Percentiles rank a stretch among this genome's conserved stretches.
These are phyloP conservation scores for Hypoxylon sp. DNA, from an alignment of 2,329 filamentous ascomycete species.

Conservation along the genomic window DNA sequence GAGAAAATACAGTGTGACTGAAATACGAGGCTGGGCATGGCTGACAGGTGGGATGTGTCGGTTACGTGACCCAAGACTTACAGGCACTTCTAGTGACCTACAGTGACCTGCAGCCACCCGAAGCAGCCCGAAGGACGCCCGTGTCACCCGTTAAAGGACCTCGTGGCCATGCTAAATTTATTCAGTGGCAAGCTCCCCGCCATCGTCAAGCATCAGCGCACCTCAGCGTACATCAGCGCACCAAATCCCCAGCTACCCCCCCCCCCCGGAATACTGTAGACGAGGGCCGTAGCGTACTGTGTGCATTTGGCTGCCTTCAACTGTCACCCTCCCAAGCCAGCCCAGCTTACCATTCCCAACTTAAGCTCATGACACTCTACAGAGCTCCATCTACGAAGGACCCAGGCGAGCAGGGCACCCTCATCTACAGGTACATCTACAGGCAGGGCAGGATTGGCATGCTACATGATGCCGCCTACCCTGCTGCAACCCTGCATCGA, in stretches of 20 bases:
- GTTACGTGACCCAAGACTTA: conserved; percentile 10
- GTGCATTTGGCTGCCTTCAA: conserved; percentile 3
- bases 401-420: too few relatives aligned
- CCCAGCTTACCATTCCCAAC: conserved; percentile 1
- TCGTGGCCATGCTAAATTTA: not conserved
- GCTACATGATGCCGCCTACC: conserved; percentile 16
- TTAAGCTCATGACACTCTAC: conserved; percentile 19
- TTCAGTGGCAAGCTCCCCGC: not conserved
- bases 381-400: conserved; percentile 6
- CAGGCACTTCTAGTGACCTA: too few relatives aligned
- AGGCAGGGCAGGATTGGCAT: conserved; percentile 20
- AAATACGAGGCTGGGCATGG: not conserved
- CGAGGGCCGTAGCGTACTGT: not conserved
- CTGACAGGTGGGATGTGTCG: not conserved
- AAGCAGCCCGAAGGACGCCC: too few relatives aligned
- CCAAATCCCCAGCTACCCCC: not conserved
- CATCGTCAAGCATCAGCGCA: too few relatives aligned
- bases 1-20: not conserved
- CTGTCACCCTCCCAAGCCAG: not conserved
- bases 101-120: not conserved
- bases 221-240: too few relatives aligned
- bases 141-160: too few relatives aligned
- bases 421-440: conserved; percentile 11
- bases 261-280: not conserved
- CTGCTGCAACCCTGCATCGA: conserved; percentile 29